Base-by-base conservation (phyloP, 2,329 filamentous ascomycete genomes). In the Dendrostoma leiphaemia region DNA sequence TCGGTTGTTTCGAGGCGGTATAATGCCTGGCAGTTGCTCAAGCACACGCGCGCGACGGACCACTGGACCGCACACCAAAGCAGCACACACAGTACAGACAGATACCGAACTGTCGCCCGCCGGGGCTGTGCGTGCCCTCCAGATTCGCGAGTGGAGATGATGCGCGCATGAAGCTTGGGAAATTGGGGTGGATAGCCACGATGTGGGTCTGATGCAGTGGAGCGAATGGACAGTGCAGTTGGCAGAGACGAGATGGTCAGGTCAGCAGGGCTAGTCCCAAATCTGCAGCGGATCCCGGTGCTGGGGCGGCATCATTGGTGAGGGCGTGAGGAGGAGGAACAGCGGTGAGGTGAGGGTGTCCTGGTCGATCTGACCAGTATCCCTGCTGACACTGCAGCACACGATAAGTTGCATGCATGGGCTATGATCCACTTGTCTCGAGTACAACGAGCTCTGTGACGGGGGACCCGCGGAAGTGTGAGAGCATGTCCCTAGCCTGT, bases 1-100 rank as follows among this genome's bases (percentile, higher is more conserved):
- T 51, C 49, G 52, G 56, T 49, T 51, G 56, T 58, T 58, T 57
- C 47, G 51, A 48, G 37, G 48, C 38, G 40, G 48, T 51, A 51
- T 51, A 51, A 44, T 51, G 48, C 38, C 37, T 44, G 37, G 37
- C 38, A 31, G 15, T 13, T 44, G 48, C 38, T 24, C 38, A 23
- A 19, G 29, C 41, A 31, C 34, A 49, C 47, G 21, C 48, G 29
- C 38, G 38, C 38, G 48, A 15, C 26, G 41, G 41, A n/a, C 19
- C 34, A 37, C 24, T 32, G 35, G 24, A 23, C 34, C 47, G 35
- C 47, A 49, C 47, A 28, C 35, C 38, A 41, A 21, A 23, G 28
- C n/a, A 32, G 44, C 44, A 46, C 44, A 46, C 28, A 44, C 40
- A 44, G 40, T 44, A 44, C 40, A 9, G 8, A 32, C 29, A 32